Evolutionary conservation across 1,284 basidiomycete genomes (phyloP), one percentile per base, ranked within the genome.

Genomic region (Ceratobasidium sp.): DNA sequence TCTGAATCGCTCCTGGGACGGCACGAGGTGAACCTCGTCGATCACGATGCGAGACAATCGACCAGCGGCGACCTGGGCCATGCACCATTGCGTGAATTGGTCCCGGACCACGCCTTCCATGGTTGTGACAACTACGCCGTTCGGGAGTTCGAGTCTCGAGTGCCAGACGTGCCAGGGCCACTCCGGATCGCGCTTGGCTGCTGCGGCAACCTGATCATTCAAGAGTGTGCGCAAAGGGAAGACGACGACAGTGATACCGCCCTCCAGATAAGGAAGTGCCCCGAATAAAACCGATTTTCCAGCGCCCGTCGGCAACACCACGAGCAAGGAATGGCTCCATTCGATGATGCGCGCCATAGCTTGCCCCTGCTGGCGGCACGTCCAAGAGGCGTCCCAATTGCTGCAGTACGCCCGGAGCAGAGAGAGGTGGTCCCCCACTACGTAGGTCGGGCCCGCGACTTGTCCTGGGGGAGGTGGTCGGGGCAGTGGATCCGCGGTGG

Each of bases 281-380:
- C 33, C 55, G 48, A 71, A 71, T 14, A 71, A 35, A n/a, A 71
- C 14, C 6, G 69, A 71, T 23, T 71, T 71, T 2, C 69, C 69
- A 1, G 20, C 55, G n/a, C 69, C 44, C 1, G 69, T 71, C 3
- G 69, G 69, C 12, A 71, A 38, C 23, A 60, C 41, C 16, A 59
- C 35, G 1, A 71, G 57, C 35, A 71, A 35, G 41, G 69, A 60
- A 2, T 5, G 4, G 0, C 35, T 14, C 27, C 69, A 55, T 1
- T 23, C 55, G 6, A 60, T 4, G 14, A 59, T 23, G n/a, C 27
- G 41, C 3, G 30, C 69, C 7, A 71, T 6, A 5, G 69, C 55
- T 18, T 60, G 35, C 3, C 16, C 69, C 41, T 71, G 69, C 18
- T 7, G 38, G 3, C 2, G 4, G 41, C 30, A 60, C 2, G 38